Conservation (phyloP, 768 basidiomycete genomes). For the Lentinula sp. region DNA sequence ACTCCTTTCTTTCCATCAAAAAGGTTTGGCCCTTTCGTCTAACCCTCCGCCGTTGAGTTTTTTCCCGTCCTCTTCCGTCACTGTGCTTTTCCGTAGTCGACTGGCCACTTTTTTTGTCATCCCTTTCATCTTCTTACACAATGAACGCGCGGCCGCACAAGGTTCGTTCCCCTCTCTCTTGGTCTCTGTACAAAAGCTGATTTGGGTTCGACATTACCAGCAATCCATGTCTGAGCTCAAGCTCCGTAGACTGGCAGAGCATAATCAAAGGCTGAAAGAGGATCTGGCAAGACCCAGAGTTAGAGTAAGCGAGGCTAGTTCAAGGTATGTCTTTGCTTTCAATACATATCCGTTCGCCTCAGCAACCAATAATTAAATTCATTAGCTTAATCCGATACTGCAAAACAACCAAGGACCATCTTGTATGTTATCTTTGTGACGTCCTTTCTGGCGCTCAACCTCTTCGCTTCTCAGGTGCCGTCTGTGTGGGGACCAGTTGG, state of each 20-base stretch:
- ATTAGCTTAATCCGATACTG: conserved; percentile 87
- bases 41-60: not conserved
- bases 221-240: conserved; percentile 91
- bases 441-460: conserved; percentile 4
- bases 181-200: not conserved
- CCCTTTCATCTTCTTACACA: conserved; percentile 8
- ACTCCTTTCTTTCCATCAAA: conserved; percentile 5
- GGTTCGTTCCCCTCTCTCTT: conserved; percentile 23
- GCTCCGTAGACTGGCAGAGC: conserved; percentile 69
- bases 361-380: not conserved
- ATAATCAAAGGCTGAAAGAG: conserved; percentile 64
- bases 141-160: conserved; percentile 79
- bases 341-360: not conserved
- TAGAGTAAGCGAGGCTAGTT: conserved; percentile 85
- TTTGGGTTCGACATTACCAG: conserved; percentile 18
- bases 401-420: conserved; percentile 87
- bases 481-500: conserved; percentile 92
- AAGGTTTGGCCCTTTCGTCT: conserved; percentile 1
- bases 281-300: conserved; percentile 68
- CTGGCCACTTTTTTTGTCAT: not conserved
- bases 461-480: conserved; percentile 53
- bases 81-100: not conserved
- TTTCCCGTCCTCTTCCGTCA: not conserved
- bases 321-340: conserved; percentile 51
- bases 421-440: conserved; percentile 45